phyloP scores from a whole-genome alignment of 2,329 filamentous ascomycete genomes.

The Fusarium pseudocircinatum region DNA sequence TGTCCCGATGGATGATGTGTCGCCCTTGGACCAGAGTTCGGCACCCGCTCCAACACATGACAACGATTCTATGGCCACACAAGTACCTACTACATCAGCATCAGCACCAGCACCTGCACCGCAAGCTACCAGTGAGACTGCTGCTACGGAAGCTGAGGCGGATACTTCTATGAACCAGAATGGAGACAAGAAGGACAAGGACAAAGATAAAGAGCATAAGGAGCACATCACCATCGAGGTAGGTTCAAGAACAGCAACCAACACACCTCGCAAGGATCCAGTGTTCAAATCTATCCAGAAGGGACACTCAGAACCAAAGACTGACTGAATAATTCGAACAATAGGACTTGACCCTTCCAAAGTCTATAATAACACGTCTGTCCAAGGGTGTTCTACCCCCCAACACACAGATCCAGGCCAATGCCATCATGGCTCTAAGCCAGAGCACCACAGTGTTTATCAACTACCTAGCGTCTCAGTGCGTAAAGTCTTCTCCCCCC shows the following conservation, averaged over 20 bases:
- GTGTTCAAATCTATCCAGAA: neutral
- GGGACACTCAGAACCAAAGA: neutral
- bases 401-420: constrained; percentile 85
- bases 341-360: constrained; percentile 79
- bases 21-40: constrained; percentile 28
- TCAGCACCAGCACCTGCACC: neutral
- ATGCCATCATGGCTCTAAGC: constrained; percentile 80
- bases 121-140: constrained; percentile 7
- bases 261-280: neutral
- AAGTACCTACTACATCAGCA: constrained; percentile 5
- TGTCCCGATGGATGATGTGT: constrained; percentile 55
- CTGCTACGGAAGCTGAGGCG: constrained; percentile 1
- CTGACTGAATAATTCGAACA: neutral
- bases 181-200: constrained; percentile 47
- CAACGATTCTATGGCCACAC: constrained; percentile 30
- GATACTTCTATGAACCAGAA: constrained; percentile 38
- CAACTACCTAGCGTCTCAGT: constrained; percentile 81
- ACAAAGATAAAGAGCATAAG: constrained; percentile 45
- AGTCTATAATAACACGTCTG: constrained; percentile 81
- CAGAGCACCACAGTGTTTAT: constrained; percentile 88
- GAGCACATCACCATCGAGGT: constrained; percentile 64
- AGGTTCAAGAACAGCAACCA: constrained; percentile 4
- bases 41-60: constrained; percentile 21
- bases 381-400: constrained; percentile 82
- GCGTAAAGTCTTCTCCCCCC: constrained; percentile 48